A percentile compares a stretch with the other conserved stretches of the same genome.
Conservation (phyloP, 225 moss, liverwort and hornwort genomes). For the Sphagnum contortum region DNA sequence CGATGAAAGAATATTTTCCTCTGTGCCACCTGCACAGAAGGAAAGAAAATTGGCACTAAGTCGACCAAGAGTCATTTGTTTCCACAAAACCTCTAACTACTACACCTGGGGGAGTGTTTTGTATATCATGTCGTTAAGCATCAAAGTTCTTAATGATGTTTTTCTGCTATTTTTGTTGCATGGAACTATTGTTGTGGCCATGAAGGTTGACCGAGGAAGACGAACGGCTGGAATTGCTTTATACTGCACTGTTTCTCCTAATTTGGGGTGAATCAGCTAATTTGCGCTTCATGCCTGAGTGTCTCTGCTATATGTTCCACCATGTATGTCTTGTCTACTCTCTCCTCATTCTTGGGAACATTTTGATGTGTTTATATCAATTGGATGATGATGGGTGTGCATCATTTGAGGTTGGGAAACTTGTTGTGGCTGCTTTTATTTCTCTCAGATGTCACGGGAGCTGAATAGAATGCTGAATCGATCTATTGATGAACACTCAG, state of each 20-base stretch:
- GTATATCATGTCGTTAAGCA: no score
- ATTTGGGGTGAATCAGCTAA: slow-evolving; percentile 99
- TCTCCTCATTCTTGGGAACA: neutral
- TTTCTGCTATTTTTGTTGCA: slow-evolving; percentile 6
- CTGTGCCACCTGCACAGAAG: no score
- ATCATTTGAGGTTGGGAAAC: neutral
- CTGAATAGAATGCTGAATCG: slow-evolving; percentile 59
- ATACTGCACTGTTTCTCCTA: slow-evolving; percentile 75
- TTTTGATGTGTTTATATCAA: no score
- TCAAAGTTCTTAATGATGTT: neutral
- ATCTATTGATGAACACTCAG: slow-evolving; percentile 24
- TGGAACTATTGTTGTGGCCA: no score
- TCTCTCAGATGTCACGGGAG: slow-evolving; percentile 68
- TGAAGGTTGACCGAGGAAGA: slow-evolving; percentile 59
- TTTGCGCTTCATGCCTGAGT: slow-evolving; percentile 98
- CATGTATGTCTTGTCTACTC: slow-evolving; percentile 34
- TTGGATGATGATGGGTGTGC: no score
- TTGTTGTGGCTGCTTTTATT: neutral
- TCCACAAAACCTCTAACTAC: no score
- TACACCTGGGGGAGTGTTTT: no score
- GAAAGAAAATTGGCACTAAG: no score
- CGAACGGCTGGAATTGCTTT: slow-evolving; percentile 76
- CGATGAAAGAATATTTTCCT: no score
- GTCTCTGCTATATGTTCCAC: slow-evolving; percentile 92
- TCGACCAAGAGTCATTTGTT: no score